phyloP scores from a whole-genome alignment of 371 early-diverging fungal genomes.

The Funneliformis caledonium region DNA sequence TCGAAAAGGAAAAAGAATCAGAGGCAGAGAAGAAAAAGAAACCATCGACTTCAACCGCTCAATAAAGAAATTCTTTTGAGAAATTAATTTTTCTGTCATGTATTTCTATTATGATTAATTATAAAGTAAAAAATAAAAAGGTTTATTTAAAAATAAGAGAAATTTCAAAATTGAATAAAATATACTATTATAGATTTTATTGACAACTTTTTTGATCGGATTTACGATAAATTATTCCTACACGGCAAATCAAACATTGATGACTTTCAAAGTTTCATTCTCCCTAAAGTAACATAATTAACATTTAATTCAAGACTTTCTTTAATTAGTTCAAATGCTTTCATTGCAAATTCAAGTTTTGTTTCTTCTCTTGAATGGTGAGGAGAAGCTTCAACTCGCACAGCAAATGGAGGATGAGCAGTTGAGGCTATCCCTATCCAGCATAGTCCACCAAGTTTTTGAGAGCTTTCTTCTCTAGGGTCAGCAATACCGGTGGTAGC shows the following conservation, averaged over 20 bases:
- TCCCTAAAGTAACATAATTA: too few species aligned
- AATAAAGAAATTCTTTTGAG: neutral
- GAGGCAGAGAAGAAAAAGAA: slow-evolving; percentile 74
- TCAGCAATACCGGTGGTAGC: slow-evolving; percentile 2
- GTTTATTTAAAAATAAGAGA: too few species aligned
- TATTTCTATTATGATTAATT: neutral
- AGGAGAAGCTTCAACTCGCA: neutral
- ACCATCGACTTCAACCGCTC: slow-evolving; percentile 2
- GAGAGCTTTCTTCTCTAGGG: neutral
- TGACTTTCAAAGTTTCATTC: too few species aligned
- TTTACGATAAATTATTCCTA: too few species aligned
- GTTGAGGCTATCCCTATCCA: neutral
- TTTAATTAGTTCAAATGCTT: neutral
- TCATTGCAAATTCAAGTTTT: neutral
- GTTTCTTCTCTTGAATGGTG: slow-evolving; percentile 5
- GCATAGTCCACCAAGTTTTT: neutral
- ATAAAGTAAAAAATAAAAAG: neutral
- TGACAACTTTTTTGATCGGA: too few species aligned
- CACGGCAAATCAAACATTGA: too few species aligned
- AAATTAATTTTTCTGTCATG: neutral
- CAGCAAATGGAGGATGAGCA: neutral
- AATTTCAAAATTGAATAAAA: too few species aligned
- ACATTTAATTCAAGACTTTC: neutral
- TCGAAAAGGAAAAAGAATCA: slow-evolving; percentile 93
- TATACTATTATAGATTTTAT: too few species aligned